Evolutionary conservation across 345 rosid species (phyloP).

Genomic region (Corymbia maculata): DNA sequence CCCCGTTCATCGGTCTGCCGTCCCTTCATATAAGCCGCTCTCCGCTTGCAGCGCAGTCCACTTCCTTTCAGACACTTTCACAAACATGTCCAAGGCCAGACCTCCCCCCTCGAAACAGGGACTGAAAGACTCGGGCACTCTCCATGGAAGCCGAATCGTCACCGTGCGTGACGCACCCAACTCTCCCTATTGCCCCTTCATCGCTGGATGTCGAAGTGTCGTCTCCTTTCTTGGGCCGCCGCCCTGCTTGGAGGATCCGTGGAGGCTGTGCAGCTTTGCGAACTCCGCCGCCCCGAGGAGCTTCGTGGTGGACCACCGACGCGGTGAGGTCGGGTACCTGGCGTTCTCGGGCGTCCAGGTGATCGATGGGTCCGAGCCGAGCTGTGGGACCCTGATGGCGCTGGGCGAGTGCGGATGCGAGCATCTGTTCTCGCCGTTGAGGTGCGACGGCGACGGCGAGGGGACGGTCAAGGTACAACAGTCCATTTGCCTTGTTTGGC

Average conservation of each 20-base stretch:
- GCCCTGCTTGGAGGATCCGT: conserved; percentile 35
- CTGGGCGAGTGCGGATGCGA: neutral
- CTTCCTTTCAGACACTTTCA: no score
- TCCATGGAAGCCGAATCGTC: neutral
- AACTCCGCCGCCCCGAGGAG: no score
- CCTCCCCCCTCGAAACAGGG: no score
- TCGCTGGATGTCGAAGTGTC: no score
- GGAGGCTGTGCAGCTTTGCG: conserved; percentile 33
- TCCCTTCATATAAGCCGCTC: no score
- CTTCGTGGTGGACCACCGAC: conserved; percentile 13
- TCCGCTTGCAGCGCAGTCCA: no score
- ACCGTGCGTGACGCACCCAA: neutral
- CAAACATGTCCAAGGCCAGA: no score
- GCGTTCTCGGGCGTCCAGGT: conserved; percentile 30
- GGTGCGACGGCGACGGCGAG: conserved; percentile 14
- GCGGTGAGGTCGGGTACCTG: conserved; percentile 32
- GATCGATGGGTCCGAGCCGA: neutral
- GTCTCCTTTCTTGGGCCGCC: conserved; percentile 32
- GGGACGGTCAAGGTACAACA: conserved; percentile 9
- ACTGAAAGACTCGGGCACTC: neutral
- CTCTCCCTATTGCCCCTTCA: no score
- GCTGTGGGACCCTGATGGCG: conserved; percentile 1
- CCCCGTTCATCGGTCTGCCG: no score
- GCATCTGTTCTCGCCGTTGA: neutral
- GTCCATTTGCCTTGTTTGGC: no score